Evolutionary conservation across 2,329 filamentous ascomycete genomes (phyloP), one percentile per base, ranked within the genome.

Genomic region (Pseudocercospora fijiensis): DNA sequence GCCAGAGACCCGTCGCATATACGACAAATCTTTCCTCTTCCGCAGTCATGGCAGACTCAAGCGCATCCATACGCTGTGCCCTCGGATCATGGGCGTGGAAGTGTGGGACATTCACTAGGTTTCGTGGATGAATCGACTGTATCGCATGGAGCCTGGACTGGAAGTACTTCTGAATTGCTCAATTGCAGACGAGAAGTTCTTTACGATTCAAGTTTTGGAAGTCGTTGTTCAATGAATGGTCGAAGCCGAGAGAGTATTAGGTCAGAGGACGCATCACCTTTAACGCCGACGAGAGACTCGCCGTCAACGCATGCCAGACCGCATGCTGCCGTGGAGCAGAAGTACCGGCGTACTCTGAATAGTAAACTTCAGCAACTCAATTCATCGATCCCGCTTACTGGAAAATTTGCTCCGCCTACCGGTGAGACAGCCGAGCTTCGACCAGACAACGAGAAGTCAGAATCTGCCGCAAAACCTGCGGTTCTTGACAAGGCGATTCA

Each of bases 401-500:
- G 65, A 18, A 62, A 61, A 28, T 67, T 67, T 41, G 53, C 61
- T 24, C 52, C 45, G 10, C 43, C 27, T n/a, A 53, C 55, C 22
- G 51, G 47, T 7, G 52, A 55, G 26, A 24, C 18, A 4, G 22
- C 24, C 20, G 65, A 67, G 26, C 62, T 63, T 52, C 49, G 26
- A n/a, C 7, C 16, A 4, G 49, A 53, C 49, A 28, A 26, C 26
- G 49, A 53, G 4, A 53, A 53, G 26, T 18, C 49, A 53, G 49
- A 53, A 26, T 30, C 49, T 4, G 65, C 65, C 26, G 62, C 65
- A 18, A 67, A 67, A 27, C 65, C 65, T 24, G 63, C 58, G n/a
- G 61, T 67, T 1, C 65, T 67, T 28, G 65, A 67, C 58, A 67
- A 65, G 53, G 65, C 65, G 9, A 67, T 67, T 28, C 65, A 67